A percentile compares a stretch with the other conserved stretches of the same genome.
Conservation (phyloP, 1,284 basidiomycete genomes). For the Anthracocystis panici-leucophaei region DNA sequence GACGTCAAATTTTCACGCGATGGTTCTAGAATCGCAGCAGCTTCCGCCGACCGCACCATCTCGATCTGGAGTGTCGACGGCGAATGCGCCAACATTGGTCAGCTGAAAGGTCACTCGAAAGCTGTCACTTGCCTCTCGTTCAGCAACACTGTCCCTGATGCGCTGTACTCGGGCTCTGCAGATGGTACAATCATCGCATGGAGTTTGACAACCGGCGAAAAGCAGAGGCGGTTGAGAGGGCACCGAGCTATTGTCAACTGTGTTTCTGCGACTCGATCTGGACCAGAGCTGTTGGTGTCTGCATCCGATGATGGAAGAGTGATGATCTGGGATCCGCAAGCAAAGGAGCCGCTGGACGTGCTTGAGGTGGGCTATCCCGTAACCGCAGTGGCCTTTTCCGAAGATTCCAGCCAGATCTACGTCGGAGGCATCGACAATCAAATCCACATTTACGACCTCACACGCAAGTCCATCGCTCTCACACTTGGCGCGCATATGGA, state of each 20-base stretch:
- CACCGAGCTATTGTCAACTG: slow-evolving; percentile 67
- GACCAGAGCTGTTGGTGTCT: slow-evolving; percentile 54
- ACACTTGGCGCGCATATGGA: slow-evolving; percentile 61
- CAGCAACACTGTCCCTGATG: slow-evolving; percentile 42
- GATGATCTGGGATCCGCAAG: slow-evolving; percentile 64
- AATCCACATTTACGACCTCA: slow-evolving; percentile 65
- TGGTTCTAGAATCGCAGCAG: slow-evolving; percentile 61
- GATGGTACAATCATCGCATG: slow-evolving; percentile 67
- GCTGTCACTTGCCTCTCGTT: slow-evolving; percentile 65
- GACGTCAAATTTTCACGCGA: slow-evolving; percentile 65
- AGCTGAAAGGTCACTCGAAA: slow-evolving; percentile 62
- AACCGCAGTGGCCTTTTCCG: slow-evolving; percentile 66
- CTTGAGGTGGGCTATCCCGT: slow-evolving; percentile 67
- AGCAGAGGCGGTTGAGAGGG: slow-evolving; percentile 61
- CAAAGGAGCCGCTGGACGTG: slow-evolving; percentile 56
- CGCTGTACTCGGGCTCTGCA: slow-evolving; percentile 65
- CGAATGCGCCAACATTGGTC: slow-evolving; percentile 63
- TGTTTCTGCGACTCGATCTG: slow-evolving; percentile 57
- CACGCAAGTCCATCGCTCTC: slow-evolving; percentile 54
- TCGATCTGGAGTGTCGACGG: slow-evolving; percentile 68
- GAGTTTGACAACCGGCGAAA: slow-evolving; percentile 56
- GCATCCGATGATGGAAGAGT: slow-evolving; percentile 67
- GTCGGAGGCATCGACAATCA: slow-evolving; percentile 69
- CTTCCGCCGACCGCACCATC: slow-evolving; percentile 60
- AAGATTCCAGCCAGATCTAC: slow-evolving; percentile 66